Evolutionary conservation across 2,329 filamentous ascomycete species (phyloP), one percentile per base, ranked within the genome.

Genomic region (Hymenotorrendiella dingleyae): DNA sequence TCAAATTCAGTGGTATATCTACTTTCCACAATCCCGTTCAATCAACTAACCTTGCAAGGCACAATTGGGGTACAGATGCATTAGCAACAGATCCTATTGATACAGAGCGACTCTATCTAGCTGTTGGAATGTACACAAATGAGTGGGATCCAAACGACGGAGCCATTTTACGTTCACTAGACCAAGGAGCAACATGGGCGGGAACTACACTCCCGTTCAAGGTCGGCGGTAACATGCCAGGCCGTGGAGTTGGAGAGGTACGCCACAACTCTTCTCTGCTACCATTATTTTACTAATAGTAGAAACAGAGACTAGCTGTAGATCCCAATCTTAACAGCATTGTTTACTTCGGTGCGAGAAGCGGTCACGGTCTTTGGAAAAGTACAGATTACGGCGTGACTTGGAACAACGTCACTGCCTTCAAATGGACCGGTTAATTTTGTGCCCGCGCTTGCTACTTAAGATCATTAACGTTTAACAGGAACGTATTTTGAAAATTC

Each of bases 171-270:
- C 67, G 70, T 21, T 77, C 72, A 7, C 70, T 66, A 7, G 73
- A 80, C 50, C 64, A 68, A 50, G 76, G 76, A 1, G 60, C 58
- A 3, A 77, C 74, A 1, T 80, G 73, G 71, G 53, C 62, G 1
- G 62, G 66, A 16, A 69, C 71, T 0, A 61, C 63, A 5, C 64
- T 80, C 0, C 66, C 72, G 2, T 80, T 80, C 64, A 80, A 80
- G 55, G 72, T 78, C 34, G 76, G 76, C 6, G 76, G 76, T 0
- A 80, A 80, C 54, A 79, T 78, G 74, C 75, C 76, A 6, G 76
- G 76, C 2, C 69, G 76, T 21, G 76, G 76, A 6, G 72, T 71
- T 59, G 76, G 76, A 12, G 76, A 79, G 42, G 52, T 51, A 42
- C 14, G 34, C 24, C 17, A 14, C 12, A 10, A 16, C n/a, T 6